A percentile compares a stretch with the other conserved stretches of the same genome.
Conservation (phyloP, 176 grass and related monocot species). For the Tuctoria greenei region DNA sequence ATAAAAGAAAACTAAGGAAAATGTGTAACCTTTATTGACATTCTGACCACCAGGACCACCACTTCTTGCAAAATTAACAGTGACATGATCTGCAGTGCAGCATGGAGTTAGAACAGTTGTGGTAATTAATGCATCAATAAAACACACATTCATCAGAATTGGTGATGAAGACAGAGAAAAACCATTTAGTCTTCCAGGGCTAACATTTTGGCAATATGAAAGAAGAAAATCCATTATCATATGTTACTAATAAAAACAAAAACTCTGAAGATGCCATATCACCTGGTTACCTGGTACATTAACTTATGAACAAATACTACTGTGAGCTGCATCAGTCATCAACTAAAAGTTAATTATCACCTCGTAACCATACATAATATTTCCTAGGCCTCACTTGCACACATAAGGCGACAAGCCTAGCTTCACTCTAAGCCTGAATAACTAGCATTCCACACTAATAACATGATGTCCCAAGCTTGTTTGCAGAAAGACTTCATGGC, state of each 20-base stretch:
- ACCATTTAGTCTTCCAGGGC: background rate
- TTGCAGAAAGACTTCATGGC: background rate
- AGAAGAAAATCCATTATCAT: constrained; percentile 8
- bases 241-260: background rate
- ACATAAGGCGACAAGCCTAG: background rate
- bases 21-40: constrained; percentile 82
- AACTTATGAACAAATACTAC: background rate
- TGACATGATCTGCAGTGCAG: constrained; percentile 69
- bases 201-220: constrained; percentile 13
- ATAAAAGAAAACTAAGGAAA: background rate
- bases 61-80: constrained; percentile 94
- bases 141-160: constrained; percentile 2
- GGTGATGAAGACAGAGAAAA: background rate
- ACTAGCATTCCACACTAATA: constrained; percentile 4
- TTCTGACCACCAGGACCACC: constrained; percentile 95
- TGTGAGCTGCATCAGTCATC: background rate
- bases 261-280: background rate
- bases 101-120: constrained; percentile 33
- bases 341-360: background rate
- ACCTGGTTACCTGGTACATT: background rate
- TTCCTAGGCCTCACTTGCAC: constrained; percentile 3
- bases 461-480: constrained; percentile 1
- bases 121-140: background rate
- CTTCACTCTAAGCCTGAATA: constrained; percentile 10
- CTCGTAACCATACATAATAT: background rate